Evolutionary conservation across 2,329 filamentous ascomycete genomes (phyloP).

Genomic region (Berkeleyomyces rouxiae): DNA sequence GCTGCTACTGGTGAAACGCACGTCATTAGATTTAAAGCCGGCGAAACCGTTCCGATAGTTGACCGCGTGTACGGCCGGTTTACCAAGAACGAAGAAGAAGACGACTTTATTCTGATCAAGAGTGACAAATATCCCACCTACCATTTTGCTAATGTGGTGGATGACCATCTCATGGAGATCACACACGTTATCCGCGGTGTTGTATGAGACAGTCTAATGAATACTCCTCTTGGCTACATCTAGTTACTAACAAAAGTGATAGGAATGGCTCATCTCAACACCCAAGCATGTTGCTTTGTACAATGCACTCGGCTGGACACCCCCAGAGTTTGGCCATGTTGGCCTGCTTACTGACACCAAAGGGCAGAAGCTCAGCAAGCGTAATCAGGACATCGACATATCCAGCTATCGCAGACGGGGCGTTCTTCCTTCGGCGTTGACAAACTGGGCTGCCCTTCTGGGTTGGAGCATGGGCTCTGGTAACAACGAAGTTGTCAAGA

Average conservation of each 20-base stretch:
- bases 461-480: constrained; percentile 54
- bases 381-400: constrained; percentile 40
- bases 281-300: constrained; percentile 59
- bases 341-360: constrained; percentile 53
- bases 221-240: background rate
- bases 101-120: constrained; percentile 84
- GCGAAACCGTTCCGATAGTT: constrained; percentile 19
- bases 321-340: constrained; percentile 65
- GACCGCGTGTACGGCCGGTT: constrained; percentile 69
- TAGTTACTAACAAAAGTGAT: background rate
- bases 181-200: constrained; percentile 88
- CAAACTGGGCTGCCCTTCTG: constrained; percentile 71
- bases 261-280: constrained; percentile 94
- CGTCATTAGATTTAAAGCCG: constrained; percentile 59
- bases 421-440: constrained; percentile 33
- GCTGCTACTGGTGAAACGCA: constrained; percentile 53
- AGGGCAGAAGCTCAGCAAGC: constrained; percentile 74
- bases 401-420: constrained; percentile 32
- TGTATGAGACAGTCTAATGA: constrained; percentile 27
- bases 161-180: constrained; percentile 89
- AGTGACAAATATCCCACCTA: constrained; percentile 88
- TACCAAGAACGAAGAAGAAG: constrained; percentile 37
- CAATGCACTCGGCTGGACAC: constrained; percentile 56
- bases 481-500: constrained; percentile 51
- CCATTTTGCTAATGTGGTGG: constrained; percentile 91